Percentiles rank a stretch among this genome's conserved stretches.
Conservation (phyloP, 306 rosid species). For the Luffa acutangula region DNA sequence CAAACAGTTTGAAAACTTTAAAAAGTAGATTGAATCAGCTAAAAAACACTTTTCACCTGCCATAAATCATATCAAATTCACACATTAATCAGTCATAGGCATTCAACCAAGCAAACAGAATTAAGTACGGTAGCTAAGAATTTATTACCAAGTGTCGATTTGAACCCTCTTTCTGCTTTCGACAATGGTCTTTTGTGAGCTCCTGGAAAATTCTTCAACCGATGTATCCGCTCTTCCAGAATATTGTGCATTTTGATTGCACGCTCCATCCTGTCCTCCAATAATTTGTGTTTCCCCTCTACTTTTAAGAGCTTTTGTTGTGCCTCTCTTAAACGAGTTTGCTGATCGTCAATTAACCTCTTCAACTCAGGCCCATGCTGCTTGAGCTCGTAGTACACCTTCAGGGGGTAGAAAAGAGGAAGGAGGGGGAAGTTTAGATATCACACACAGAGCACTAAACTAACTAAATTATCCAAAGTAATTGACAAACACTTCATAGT, state of each 20-base stretch:
- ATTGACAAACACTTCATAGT: neutral
- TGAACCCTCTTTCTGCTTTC: slow-evolving; percentile 73
- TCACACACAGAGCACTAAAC: neutral
- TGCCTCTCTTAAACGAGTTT: slow-evolving; percentile 46
- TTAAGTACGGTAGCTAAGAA: neutral
- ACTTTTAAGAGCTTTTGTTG: slow-evolving; percentile 49
- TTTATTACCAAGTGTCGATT: slow-evolving; percentile 75
- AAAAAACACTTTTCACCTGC: neutral
- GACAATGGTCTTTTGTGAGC: slow-evolving; percentile 76
- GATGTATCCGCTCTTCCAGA: slow-evolving; percentile 68
- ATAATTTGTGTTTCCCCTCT: slow-evolving; percentile 36
- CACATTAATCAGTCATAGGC: neutral
- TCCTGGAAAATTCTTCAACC: slow-evolving; percentile 56
- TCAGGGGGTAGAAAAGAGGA: neutral
- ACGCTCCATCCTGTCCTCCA: slow-evolving; percentile 44
- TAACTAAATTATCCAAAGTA: neutral
- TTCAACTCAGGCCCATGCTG: slow-evolving; percentile 84
- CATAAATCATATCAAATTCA: neutral
- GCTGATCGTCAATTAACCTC: slow-evolving; percentile 62
- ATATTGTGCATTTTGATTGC: slow-evolving; percentile 48
- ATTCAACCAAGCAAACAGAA: neutral
- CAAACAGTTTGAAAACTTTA: neutral
- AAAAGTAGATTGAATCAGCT: neutral
- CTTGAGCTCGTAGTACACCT: slow-evolving; percentile 82
- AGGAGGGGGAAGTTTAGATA: neutral